phyloP scores from a whole-genome alignment of 108 stramenopile genomes.

The Schizochytrium sp. region DNA sequence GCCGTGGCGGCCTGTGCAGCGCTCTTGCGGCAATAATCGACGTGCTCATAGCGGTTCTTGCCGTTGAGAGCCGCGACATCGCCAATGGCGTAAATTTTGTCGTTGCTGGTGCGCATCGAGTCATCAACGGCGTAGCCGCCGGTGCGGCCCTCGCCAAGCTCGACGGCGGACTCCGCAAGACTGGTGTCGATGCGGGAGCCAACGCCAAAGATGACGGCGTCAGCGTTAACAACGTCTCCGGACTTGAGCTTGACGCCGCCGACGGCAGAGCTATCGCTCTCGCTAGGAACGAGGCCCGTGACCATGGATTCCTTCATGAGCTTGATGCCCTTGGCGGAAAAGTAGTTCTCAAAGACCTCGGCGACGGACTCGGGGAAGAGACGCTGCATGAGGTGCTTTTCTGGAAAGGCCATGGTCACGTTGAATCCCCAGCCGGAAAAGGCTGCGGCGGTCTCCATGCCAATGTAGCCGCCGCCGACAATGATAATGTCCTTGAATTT shows the following conservation, averaged over 20 bases:
- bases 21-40: neutral
- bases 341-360: slow-evolving; percentile 13
- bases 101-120: neutral
- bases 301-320: neutral
- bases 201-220: slow-evolving; percentile 1
- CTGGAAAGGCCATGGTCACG: neutral
- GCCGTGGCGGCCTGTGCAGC: neutral
- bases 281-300: neutral
- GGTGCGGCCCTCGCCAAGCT: neutral
- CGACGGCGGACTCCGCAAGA: neutral
- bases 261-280: neutral
- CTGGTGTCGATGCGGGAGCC: neutral
- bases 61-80: neutral
- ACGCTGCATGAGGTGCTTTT: neutral
- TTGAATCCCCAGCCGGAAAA: slow-evolving; percentile 11
- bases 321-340: neutral
- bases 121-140: neutral
- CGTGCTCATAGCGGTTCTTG: neutral
- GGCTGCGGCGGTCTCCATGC: slow-evolving; percentile 12
- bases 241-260: slow-evolving; percentile 17
- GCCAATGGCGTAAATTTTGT: neutral
- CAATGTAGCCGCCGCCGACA: slow-evolving; percentile 10
- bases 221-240: neutral
- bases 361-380: neutral
- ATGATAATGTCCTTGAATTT: neutral